Base-by-base conservation (phyloP, 352 stramenopile species). In the Phytophthora litchii region DNA sequence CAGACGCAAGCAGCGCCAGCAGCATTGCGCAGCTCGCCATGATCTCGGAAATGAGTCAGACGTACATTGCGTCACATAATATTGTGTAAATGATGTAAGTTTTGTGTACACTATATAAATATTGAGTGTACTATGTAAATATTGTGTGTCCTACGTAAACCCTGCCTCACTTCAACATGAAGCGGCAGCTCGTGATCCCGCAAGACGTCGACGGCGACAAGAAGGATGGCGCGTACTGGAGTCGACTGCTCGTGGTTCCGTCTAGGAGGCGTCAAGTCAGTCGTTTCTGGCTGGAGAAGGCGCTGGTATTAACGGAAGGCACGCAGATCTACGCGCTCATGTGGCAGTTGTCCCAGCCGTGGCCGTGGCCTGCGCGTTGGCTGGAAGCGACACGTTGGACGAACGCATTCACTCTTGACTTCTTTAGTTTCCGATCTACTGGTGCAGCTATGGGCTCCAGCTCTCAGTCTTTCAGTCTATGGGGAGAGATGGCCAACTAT, bases 261-360 rank as follows among this genome's bases (percentile, higher is more conserved):
- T 46, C 50, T 4, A 54, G 57, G 23, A 16, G 46, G 8, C 67
- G 61, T 12, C 55, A 74, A 48, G 67, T 84, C 32, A 68, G 70
- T 50, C 75, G 79, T 36, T 79, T 83, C 41, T 89, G 79, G 82
- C 54, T 73, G n/a, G 82, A 89, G 67, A 88, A 89, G 54, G 54
- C 41, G 36, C 29, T 78, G 12, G 40, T 83, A 12, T n/a, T 76
- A 1, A 38, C 70, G 5, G 82, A 91, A 38, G 66, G 61, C 13
- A 37, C 72, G 64, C 82, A 91, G 62, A 41, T 89, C 59, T 91
- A 78, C 46, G 82, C 68, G 23, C 73, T 91, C 27, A 71, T 91
- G 40, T 91, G 82, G 82, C 82, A 91, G 61, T 64, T 91, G 37
- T 85, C 82, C n/a, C 82, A 91, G 64, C 72, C 80, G 34, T 91